These are phyloP conservation scores for Eragrostis curvula DNA, from an alignment of 176 grass and related monocot species.

Conservation along the genomic window DNA sequence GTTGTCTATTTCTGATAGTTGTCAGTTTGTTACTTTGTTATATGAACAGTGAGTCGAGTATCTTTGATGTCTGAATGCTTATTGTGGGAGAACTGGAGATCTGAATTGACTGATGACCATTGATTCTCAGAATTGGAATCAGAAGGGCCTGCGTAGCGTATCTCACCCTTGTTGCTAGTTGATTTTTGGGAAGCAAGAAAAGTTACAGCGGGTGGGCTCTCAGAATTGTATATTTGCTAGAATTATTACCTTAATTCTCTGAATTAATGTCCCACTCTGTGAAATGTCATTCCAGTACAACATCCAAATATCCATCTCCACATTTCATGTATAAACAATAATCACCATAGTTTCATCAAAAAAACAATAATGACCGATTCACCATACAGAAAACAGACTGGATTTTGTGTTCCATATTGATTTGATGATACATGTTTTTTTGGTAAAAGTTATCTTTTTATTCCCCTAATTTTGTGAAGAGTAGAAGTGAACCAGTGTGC, in stretches of 20 bases:
- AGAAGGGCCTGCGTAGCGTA: not conserved
- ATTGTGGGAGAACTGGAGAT: not conserved
- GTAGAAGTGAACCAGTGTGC: too few relatives aligned
- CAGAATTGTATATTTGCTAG: not conserved
- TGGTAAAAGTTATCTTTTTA: not conserved
- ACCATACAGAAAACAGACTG: not conserved
- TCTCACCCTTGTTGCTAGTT: not conserved
- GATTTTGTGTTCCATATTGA: not conserved
- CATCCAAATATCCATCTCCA: not conserved
- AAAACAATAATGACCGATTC: not conserved
- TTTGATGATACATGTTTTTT: not conserved
- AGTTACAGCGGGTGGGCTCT: not conserved
- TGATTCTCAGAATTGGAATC: not conserved
- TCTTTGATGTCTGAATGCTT: not conserved
- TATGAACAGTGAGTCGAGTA: not conserved
- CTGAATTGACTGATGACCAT: not conserved
- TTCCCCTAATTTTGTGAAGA: not conserved
- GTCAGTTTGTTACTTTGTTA: not conserved
- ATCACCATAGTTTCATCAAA: too few relatives aligned
- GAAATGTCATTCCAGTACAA: not conserved
- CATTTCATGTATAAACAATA: not conserved
- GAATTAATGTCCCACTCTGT: not conserved
- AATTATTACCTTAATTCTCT: not conserved
- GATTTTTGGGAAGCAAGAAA: not conserved
- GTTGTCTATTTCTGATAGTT: not conserved